phyloP scores from a whole-genome alignment of 164 flowering plant genomes.

The Brasenia schreberi region DNA sequence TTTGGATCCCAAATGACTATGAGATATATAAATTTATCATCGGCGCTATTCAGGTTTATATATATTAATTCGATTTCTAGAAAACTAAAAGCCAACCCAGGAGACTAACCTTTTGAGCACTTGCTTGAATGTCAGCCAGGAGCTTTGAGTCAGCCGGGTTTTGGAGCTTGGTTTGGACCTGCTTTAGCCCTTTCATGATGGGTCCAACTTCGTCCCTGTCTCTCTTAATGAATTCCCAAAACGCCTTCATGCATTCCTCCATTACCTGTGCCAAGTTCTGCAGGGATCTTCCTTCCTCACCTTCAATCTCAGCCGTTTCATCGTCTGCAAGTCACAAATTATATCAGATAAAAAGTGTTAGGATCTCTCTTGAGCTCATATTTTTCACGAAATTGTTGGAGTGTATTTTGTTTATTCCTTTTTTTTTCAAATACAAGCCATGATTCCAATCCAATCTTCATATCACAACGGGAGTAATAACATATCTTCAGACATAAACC shows the following conservation, averaged over 20 bases:
- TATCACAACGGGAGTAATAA: no score
- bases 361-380: no score
- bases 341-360: no score
- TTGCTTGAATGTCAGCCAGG: constrained; percentile 23
- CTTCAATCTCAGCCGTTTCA: background rate
- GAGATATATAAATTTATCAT: no score
- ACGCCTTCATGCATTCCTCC: constrained; percentile 42
- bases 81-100: background rate
- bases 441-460: no score
- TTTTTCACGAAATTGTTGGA: no score
- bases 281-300: background rate
- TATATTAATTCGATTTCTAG: background rate
- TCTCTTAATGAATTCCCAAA: constrained; percentile 50
- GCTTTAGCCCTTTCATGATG: constrained; percentile 16
- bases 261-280: constrained; percentile 21
- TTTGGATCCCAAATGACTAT: no score
- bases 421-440: no score
- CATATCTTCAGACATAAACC: no score
- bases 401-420: no score
- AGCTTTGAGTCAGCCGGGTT: constrained; percentile 35
- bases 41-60: no score
- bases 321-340: background rate
- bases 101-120: constrained; percentile 49
- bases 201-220: constrained; percentile 30
- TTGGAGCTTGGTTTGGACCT: constrained; percentile 22